Percentiles rank a stretch among this genome's conserved stretches.
phyloP scores from a whole-genome alignment of 2,329 filamentous ascomycete species.

The Berkeleyomyces basicola region DNA sequence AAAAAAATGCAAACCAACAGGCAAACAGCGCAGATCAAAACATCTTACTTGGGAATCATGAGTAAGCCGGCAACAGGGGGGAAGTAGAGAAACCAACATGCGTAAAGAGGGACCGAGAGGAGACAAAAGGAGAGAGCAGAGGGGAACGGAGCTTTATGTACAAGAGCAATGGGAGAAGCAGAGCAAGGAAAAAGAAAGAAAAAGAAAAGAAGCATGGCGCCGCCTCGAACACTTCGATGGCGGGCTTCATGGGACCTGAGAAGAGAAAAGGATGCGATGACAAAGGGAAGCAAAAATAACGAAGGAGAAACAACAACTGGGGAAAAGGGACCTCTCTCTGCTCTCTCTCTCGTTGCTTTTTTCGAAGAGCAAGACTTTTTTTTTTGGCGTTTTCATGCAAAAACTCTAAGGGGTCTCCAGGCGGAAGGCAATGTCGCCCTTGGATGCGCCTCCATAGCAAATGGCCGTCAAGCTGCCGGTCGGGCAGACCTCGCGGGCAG shows the following conservation, averaged over 20 bases:
- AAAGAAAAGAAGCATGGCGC: neutral
- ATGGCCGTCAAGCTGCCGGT: conserved; percentile 30
- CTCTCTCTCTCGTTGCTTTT: neutral
- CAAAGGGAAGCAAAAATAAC: neutral
- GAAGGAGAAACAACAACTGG: neutral
- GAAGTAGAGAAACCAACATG: neutral
- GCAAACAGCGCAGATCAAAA: neutral
- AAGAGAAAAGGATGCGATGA: neutral
- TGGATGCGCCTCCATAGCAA: conserved; percentile 31
- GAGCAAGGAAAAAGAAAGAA: neutral
- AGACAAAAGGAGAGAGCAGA: neutral
- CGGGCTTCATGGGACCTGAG: neutral
- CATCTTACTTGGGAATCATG: conserved; percentile 3
- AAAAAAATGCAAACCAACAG: neutral
- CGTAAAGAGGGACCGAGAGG: neutral
- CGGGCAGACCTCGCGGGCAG: conserved; percentile 33
- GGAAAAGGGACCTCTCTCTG: neutral
- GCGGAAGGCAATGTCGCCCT: conserved; percentile 29
- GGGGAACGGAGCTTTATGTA: neutral
- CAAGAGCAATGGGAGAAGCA: neutral
- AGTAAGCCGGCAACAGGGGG: neutral
- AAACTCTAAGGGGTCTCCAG: conserved; percentile 17
- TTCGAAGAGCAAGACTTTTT: neutral
- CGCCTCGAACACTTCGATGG: conserved; percentile 8
- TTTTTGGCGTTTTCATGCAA: neutral